phyloP scores from a whole-genome alignment of 306 rosid species.

The Purshia tridentata region DNA sequence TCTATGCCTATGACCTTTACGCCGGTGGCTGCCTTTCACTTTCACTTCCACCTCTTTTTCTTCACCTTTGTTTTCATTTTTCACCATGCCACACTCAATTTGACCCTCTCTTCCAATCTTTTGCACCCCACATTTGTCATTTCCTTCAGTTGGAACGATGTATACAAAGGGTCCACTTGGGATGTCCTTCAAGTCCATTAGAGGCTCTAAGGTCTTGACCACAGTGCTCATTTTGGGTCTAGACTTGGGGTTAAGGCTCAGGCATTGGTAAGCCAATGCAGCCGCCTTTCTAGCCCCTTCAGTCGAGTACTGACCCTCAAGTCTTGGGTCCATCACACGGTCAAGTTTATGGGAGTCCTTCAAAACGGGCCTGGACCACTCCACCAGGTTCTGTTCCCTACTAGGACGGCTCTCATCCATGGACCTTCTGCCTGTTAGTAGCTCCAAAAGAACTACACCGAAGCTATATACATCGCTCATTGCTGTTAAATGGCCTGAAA shows the following conservation, averaged over 20 bases:
- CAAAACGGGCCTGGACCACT: constrained; percentile 76
- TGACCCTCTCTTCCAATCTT: constrained; percentile 15
- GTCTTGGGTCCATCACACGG: constrained; percentile 71
- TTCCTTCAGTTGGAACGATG: constrained; percentile 50
- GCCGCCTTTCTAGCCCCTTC: constrained; percentile 71
- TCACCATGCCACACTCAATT: constrained; percentile 11
- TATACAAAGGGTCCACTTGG: constrained; percentile 78
- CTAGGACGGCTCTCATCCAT: constrained; percentile 61
- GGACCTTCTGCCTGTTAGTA: constrained; percentile 65
- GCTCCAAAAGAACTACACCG: constrained; percentile 86
- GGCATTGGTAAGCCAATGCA: constrained; percentile 66
- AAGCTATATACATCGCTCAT: constrained; percentile 87
- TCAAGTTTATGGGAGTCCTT: constrained; percentile 63
- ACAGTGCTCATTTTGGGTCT: constrained; percentile 79
- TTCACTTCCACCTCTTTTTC: constrained; percentile 17
- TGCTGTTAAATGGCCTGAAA: constrained; percentile 73
- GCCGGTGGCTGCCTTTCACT: constrained; percentile 26
- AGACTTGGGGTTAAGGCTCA: constrained; percentile 59
- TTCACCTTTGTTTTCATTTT: constrained; percentile 23
- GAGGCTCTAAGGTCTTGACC: constrained; percentile 65
- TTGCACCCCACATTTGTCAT: not conserved
- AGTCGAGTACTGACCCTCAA: constrained; percentile 69
- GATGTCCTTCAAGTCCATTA: constrained; percentile 54
- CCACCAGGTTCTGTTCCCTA: constrained; percentile 79
- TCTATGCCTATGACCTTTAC: constrained; percentile 41